Base-by-base conservation (phyloP, 1,139 yeast genomes). In the Kurtzmaniella quercitrusa region DNA sequence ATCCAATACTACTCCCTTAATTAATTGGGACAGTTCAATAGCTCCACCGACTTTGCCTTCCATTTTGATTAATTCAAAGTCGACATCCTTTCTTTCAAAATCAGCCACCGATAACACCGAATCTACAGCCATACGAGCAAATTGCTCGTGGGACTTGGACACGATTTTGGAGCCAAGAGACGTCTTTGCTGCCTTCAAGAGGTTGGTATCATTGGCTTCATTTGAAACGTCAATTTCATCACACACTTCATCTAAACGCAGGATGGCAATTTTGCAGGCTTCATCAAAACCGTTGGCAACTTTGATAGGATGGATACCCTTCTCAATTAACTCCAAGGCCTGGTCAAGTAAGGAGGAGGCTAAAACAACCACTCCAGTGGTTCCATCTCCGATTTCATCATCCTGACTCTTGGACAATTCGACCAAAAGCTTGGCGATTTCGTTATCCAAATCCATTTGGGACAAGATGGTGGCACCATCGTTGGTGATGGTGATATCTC, bases 361-460 rank as follows among this genome's bases (percentile, higher is more conserved):
- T 43, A 94, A 72, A 1, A 94, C 98, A 46, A 93, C 98, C 29
- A 94, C 99, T 58, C 98, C 98, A 3, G 99, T 94, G 37, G 99
- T 94, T 60, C 99, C 99, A 62, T 94, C 99, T 46, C 99, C 99
- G 58, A 94, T 90, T 68, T 94, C 98, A 60, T 93, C 97, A 65
- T 94, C 99, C 70, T 94, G 99, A 19, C 97, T 88, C 64, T 81
- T 86, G 31, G 97, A 88, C 55, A 94, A 77, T 68, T 94, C 96
- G 36, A 93, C 99, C 59, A 94, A 72, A 51, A 94, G 75, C 66
- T 93, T 93, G 53, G 98, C 99, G 58, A 94, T 91, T 68, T 93
- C 96, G 63, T 87, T 90, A 55, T 90, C 96, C 52, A 94, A 76
- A 62, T 93, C 96, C 98, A 94, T 93, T 63, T 90, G 96, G 11